Percentiles rank a stretch among this genome's conserved stretches.
These are phyloP conservation scores for Candida sakaeoensis DNA, from an alignment of 805 yeast species.

Conservation along the genomic window DNA sequence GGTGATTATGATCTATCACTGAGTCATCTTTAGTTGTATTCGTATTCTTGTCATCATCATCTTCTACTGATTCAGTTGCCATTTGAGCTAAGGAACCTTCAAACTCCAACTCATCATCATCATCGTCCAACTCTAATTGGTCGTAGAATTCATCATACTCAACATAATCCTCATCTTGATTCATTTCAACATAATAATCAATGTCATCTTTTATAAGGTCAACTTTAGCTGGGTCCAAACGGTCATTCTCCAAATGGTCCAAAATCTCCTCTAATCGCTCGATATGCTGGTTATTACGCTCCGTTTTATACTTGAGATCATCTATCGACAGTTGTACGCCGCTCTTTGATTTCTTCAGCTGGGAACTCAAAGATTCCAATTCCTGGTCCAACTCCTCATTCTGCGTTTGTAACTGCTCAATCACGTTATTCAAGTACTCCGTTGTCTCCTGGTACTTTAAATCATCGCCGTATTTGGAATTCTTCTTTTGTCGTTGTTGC, in stretches of 20 bases:
- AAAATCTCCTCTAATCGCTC: conserved; percentile 73
- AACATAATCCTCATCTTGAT: conserved; percentile 87
- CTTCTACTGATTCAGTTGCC: conserved; percentile 17
- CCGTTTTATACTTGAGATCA: conserved; percentile 59
- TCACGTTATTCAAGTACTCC: conserved; percentile 62
- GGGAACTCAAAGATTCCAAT: conserved; percentile 31
- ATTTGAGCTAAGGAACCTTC: conserved; percentile 19
- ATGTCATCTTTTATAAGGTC: conserved; percentile 83
- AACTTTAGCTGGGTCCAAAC: conserved; percentile 71
- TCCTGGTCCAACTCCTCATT: conserved; percentile 75
- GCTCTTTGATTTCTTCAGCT: conserved; percentile 45
- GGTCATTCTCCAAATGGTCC: conserved; percentile 74
- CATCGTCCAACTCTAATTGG: conserved; percentile 66
- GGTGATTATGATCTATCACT: not conserved
- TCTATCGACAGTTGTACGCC: conserved; percentile 57
- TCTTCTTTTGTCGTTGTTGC: conserved; percentile 39
- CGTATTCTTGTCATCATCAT: conserved; percentile 11
- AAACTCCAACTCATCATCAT: conserved; percentile 28
- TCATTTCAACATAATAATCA: conserved; percentile 88
- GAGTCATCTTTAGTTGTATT: conserved; percentile 1
- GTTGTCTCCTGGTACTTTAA: conserved; percentile 72
- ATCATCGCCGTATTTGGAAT: conserved; percentile 53
- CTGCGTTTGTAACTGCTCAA: conserved; percentile 81
- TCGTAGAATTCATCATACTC: conserved; percentile 94
- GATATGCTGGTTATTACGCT: conserved; percentile 76